These are phyloP conservation scores for Stentor roeselii DNA, from an alignment of 73 alveolate species.

Conservation along the genomic window DNA sequence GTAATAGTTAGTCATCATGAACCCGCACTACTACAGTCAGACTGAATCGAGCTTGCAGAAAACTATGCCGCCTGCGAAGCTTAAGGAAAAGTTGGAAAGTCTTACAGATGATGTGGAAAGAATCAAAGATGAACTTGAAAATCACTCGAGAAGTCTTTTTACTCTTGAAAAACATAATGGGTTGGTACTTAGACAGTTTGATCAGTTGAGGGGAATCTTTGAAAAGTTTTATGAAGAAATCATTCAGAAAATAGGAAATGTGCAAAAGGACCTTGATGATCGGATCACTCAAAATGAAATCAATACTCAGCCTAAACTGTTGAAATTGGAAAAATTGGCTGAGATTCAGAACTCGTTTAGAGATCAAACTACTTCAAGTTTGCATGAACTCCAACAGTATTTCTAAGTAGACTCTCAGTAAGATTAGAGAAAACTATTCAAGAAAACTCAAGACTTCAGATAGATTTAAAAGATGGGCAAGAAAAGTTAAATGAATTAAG, in stretches of 20 bases:
- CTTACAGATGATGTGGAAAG: not conserved
- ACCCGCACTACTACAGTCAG: not conserved
- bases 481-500: too few relatives aligned
- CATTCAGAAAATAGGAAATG: constrained; percentile 69
- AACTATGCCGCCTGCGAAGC: constrained; percentile 2
- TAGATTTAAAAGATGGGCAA: too few relatives aligned
- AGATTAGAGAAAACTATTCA: too few relatives aligned
- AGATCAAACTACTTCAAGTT: too few relatives aligned
- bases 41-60: not conserved
- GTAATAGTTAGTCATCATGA: not conserved
- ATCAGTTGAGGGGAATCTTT: not conserved
- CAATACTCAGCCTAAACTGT: too few relatives aligned
- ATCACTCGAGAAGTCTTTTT: not conserved
- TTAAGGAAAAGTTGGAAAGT: not conserved
- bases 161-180: not conserved
- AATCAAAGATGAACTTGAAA: not conserved
- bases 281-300: constrained; percentile 87
- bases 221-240: not conserved
- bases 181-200: not conserved
- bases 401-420: too few relatives aligned
- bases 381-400: too few relatives aligned
- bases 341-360: too few relatives aligned
- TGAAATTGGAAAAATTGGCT: too few relatives aligned
- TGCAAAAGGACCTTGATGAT: constrained; percentile 79
- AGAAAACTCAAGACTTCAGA: too few relatives aligned